Percentiles rank a stretch among this genome's conserved stretches.
Evolutionary conservation across 371 early-diverging fungal species (phyloP).

Genomic region (Syncephalis fuscata): DNA sequence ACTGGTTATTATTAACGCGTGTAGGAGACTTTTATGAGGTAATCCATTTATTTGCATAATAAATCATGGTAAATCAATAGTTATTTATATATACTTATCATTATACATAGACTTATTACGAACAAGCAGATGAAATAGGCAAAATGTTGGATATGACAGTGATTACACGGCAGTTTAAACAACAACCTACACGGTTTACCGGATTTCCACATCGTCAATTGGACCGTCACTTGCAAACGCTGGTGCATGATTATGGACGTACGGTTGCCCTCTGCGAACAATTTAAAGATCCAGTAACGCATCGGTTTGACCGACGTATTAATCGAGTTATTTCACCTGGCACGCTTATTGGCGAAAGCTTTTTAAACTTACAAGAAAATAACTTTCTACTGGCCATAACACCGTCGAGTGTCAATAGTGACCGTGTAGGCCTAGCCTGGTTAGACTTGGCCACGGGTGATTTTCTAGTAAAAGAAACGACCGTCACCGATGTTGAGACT

Average conservation of each 20-base stretch:
- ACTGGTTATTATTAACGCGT: slow-evolving; percentile 67
- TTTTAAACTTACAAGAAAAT: slow-evolving; percentile 35
- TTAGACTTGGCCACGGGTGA: slow-evolving; percentile 85
- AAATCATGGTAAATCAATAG: neutral
- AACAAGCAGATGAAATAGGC: slow-evolving; percentile 53
- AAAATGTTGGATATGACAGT: slow-evolving; percentile 50
- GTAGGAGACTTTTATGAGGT: slow-evolving; percentile 92
- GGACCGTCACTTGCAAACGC: slow-evolving; percentile 56
- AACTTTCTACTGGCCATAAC: slow-evolving; percentile 46
- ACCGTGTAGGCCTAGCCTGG: slow-evolving; percentile 70
- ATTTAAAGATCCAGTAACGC: slow-evolving; percentile 23
- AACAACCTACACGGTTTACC: slow-evolving; percentile 36
- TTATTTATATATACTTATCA: neutral
- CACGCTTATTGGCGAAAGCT: slow-evolving; percentile 60
- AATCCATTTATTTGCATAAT: slow-evolving; percentile 1
- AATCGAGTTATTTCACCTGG: slow-evolving; percentile 78
- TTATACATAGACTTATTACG: slow-evolving; percentile 40
- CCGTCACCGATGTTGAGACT: slow-evolving; percentile 23
- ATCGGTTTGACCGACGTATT: slow-evolving; percentile 41
- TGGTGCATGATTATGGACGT: slow-evolving; percentile 44
- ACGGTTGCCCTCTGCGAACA: slow-evolving; percentile 84
- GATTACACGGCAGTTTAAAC: slow-evolving; percentile 26
- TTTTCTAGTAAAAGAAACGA: slow-evolving; percentile 44
- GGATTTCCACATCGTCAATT: slow-evolving; percentile 59
- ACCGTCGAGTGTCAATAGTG: slow-evolving; percentile 6